A percentile compares a stretch with the other conserved stretches of the same genome.
phyloP scores from a whole-genome alignment of 495 filamentous ascomycete species.

The Umbilicaria muhlenbergii region DNA sequence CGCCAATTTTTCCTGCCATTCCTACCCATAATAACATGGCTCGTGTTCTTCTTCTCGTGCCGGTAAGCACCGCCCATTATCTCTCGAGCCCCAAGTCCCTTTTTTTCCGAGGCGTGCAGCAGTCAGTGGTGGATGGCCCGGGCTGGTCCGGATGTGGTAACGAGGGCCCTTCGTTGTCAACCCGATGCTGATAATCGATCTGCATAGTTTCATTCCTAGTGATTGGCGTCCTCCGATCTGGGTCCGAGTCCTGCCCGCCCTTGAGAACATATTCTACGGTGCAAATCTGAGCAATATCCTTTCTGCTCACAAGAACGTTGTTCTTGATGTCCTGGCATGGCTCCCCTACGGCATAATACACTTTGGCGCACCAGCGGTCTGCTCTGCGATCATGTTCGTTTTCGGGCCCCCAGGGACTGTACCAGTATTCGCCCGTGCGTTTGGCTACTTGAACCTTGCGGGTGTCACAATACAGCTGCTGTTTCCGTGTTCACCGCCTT shows the following conservation, averaged over 20 bases:
- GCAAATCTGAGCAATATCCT: slow-evolving; percentile 92
- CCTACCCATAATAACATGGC: slow-evolving; percentile 66
- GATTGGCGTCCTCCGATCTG: slow-evolving; percentile 82
- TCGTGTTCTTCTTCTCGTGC: slow-evolving; percentile 79
- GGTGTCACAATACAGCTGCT: slow-evolving; percentile 74
- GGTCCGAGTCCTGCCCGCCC: slow-evolving; percentile 84
- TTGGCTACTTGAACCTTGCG: slow-evolving; percentile 81
- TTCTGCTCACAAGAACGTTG: slow-evolving; percentile 65
- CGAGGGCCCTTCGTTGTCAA: background rate
- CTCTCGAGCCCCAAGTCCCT: background rate
- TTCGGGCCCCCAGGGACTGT: slow-evolving; percentile 75
- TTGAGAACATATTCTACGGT: slow-evolving; percentile 94
- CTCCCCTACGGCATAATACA: slow-evolving; percentile 83
- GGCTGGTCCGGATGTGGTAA: no score
- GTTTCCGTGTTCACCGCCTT: slow-evolving; percentile 88
- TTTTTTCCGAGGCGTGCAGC: background rate
- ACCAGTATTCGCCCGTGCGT: slow-evolving; percentile 69
- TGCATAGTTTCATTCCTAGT: slow-evolving; percentile 59
- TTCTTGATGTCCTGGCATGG: slow-evolving; percentile 82
- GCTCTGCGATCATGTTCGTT: slow-evolving; percentile 62
- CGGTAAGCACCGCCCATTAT: slow-evolving; percentile 42
- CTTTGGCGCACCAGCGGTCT: slow-evolving; percentile 66
- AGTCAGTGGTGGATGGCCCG: no score
- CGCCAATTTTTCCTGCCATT: slow-evolving; percentile 85
- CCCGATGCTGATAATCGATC: background rate